Evolutionary conservation across 148 eudicot species (phyloP).

Genomic region (Talinum fruticosum): DNA sequence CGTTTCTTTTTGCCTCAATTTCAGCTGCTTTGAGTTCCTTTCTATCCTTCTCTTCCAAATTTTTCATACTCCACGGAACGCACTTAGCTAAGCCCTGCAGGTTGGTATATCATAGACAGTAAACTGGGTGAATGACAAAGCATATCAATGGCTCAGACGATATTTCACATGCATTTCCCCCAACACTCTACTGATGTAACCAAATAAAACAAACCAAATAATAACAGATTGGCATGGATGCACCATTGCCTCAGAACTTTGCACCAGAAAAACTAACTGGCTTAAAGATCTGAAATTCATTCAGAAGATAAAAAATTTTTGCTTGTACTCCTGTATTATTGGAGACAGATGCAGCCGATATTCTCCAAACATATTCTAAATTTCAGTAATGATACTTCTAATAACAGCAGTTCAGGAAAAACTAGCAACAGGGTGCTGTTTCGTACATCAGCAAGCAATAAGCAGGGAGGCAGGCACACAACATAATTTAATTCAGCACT

Average conservation of each 20-base stretch:
- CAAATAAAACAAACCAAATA: neutral
- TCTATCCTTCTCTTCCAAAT: conserved; percentile 73
- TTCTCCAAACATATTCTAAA: neutral
- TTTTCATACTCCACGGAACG: conserved; percentile 92
- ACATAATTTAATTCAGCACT: neutral
- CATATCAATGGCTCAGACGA: neutral
- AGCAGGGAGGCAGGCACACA: neutral
- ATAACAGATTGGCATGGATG: neutral
- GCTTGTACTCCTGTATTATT: no score
- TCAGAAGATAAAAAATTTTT: no score
- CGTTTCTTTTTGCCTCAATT: conserved; percentile 79
- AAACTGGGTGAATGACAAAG: neutral
- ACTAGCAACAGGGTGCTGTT: neutral
- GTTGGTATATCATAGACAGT: neutral
- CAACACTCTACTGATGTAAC: neutral
- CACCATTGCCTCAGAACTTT: no score
- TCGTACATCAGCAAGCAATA: neutral
- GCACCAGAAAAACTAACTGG: no score
- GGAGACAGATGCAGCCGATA: no score
- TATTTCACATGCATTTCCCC: neutral
- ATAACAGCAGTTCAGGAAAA: neutral
- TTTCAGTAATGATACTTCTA: neutral
- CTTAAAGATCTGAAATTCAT: no score
- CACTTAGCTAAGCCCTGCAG: conserved; percentile 86
- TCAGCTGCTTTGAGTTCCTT: conserved; percentile 64